A percentile compares a stretch with the other conserved stretches of the same genome.
These are phyloP conservation scores for Tubosaeta sp. DNA, from an alignment of 768 basidiomycete genomes.

Conservation along the genomic window DNA sequence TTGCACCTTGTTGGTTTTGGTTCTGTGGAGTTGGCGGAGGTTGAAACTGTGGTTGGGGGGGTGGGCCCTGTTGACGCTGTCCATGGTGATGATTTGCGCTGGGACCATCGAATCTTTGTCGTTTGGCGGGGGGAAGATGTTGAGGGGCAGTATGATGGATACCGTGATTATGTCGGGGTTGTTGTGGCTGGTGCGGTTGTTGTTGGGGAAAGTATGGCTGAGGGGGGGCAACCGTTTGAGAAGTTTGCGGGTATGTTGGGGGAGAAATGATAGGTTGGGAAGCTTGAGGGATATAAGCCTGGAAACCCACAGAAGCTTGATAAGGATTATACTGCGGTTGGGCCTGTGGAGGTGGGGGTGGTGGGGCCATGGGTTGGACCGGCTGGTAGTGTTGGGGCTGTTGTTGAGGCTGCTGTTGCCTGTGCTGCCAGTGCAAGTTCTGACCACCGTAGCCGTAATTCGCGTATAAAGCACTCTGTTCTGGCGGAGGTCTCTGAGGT, in stretches of 20 bases:
- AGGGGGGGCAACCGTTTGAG: conserved; percentile 34
- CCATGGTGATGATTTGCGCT: conserved; percentile 39
- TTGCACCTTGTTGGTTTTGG: conserved; percentile 41
- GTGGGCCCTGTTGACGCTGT: conserved; percentile 44
- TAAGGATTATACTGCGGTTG: conserved; percentile 72
- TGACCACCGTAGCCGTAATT: conserved; percentile 89
- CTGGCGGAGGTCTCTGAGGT: conserved; percentile 62
- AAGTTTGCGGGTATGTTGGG: conserved; percentile 43
- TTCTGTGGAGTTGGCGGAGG: conserved; percentile 28
- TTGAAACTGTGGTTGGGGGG: conserved; percentile 61
- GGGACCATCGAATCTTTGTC: conserved; percentile 84
- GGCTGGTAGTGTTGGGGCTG: conserved; percentile 45
- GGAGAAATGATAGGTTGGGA: conserved; percentile 49
- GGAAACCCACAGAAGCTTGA: conserved; percentile 63
- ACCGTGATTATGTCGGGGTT: conserved; percentile 45
- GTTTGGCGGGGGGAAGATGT: conserved; percentile 87
- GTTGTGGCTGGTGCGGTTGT: conserved; percentile 37
- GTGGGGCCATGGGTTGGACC: conserved; percentile 49
- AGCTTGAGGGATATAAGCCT: conserved; percentile 63
- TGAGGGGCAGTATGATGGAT: conserved; percentile 66
- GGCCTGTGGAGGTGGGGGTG: conserved; percentile 51
- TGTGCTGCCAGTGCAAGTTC: conserved; percentile 55
- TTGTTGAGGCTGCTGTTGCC: conserved; percentile 54
- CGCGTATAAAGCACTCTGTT: conserved; percentile 82
- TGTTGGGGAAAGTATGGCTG: conserved; percentile 40